Evolutionary conservation across 2,329 filamentous ascomycete species (phyloP), one percentile per base, ranked within the genome.

Genomic region (Pestalotiopsis sp.): DNA sequence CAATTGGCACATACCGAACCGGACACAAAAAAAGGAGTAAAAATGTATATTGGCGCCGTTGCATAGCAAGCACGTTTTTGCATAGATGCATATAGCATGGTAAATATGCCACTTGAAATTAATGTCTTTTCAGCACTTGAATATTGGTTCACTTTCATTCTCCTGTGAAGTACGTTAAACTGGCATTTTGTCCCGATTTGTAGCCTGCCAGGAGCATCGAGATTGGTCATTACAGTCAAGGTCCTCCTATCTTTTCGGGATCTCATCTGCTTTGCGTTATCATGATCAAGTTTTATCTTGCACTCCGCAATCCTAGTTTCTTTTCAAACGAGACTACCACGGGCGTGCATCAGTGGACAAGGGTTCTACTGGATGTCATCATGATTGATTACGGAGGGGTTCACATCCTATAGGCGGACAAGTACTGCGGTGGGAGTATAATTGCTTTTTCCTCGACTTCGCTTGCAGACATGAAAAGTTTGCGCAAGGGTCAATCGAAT

Each of bases 71-170:
- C 59, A 62, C 17, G 25, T 62, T 62, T 62, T 27, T 31, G 20
- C 38, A 62, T 62, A 39, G 31, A 62, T 62, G 59, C 59, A 36
- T 36, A 49, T n/a, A 62, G 59, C 36, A 62, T 62, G 31, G 59
- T 31, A 62, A 59, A 31, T 14, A 31, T 39, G n/a, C 36, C 36
- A n/a, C 59, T 62, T 62, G 59, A 62, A 62, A 38, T 62, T 62
- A 62, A 62, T 62, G 59, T 62, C 59, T 62, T 62, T 62, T 62
- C n/a, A 20, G 11, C 31, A 62, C 17, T n/a, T 52, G 45, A 23
- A 5, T 7, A n/a, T 49, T 49, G 45, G 13, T n/a, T 49, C 45
- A 49, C 7, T 52, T 52, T 4, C 13, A 49, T 9, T 17, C n/a
- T n/a, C 7, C 6, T 49, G n/a, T 36, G 31, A 36, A 36, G 9